Evolutionary conservation across 1,284 basidiomycete genomes (phyloP).

Genomic region (Ustilago loliicola): DNA sequence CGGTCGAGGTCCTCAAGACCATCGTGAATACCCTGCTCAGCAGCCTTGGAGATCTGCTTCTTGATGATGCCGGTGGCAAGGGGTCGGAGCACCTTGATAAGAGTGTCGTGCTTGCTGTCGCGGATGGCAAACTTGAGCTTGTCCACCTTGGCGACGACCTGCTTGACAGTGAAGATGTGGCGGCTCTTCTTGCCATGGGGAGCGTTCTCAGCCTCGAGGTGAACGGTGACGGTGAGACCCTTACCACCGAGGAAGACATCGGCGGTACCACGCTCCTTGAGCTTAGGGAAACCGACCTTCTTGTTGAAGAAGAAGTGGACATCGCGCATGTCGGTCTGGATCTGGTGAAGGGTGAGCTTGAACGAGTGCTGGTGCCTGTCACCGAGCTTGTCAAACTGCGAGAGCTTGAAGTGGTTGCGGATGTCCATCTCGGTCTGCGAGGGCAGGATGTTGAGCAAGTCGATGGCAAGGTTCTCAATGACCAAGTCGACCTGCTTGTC

Average conservation of each 20-base stretch:
- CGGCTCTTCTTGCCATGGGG: constrained; percentile 61
- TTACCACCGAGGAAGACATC: constrained; percentile 88
- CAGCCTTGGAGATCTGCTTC: constrained; percentile 87
- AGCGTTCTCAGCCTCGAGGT: constrained; percentile 77
- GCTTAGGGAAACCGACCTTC: constrained; percentile 79
- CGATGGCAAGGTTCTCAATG: constrained; percentile 91
- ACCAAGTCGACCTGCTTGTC: constrained; percentile 75
- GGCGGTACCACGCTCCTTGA: constrained; percentile 89
- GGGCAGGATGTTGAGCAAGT: constrained; percentile 77
- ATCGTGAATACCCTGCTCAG: constrained; percentile 81
- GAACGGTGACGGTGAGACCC: constrained; percentile 75
- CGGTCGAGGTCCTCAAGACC: constrained; percentile 88
- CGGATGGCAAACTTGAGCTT: constrained; percentile 90
- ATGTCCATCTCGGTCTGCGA: constrained; percentile 83
- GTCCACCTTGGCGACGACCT: constrained; percentile 83
- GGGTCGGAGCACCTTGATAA: constrained; percentile 83
- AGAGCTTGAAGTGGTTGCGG: constrained; percentile 85
- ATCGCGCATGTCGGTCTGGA: constrained; percentile 94
- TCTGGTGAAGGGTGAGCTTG: constrained; percentile 75
- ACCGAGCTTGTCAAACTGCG: constrained; percentile 56
- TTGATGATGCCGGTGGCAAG: constrained; percentile 78
- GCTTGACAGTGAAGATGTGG: constrained; percentile 82
- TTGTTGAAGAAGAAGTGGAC: constrained; percentile 80
- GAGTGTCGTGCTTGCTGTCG: constrained; percentile 88
- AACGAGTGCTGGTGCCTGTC: constrained; percentile 61